These are phyloP conservation scores for Ogataea zsoltii DNA, from an alignment of 805 yeast species.

Conservation along the genomic window DNA sequence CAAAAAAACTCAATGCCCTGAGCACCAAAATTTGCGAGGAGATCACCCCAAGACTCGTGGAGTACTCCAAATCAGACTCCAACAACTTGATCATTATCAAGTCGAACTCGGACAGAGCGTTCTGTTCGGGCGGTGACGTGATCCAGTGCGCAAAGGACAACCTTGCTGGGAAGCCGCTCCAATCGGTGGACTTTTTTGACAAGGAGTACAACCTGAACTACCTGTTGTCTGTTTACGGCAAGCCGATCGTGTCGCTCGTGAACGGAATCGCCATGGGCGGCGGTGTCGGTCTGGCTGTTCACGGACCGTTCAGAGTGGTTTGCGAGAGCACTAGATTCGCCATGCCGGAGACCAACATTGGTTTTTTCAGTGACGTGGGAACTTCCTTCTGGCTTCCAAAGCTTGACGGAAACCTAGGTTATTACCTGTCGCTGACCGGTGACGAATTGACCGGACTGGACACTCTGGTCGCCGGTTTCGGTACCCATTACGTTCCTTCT, in stretches of 20 bases:
- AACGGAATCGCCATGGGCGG: conserved; percentile 98
- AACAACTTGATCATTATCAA: conserved; percentile 68
- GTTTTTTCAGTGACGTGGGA: conserved; percentile 96
- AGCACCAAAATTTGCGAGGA: conserved; percentile 71
- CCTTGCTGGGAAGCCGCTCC: conserved; percentile 42
- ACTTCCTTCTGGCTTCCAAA: conserved; percentile 86
- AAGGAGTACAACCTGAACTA: conserved; percentile 81
- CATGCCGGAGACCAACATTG: conserved; percentile 98
- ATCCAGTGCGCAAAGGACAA: conserved; percentile 71
- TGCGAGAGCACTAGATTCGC: conserved; percentile 89
- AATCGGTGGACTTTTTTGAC: conserved; percentile 68
- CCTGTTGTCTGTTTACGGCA: conserved; percentile 74
- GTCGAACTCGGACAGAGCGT: conserved; percentile 65
- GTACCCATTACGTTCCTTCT: conserved; percentile 85
- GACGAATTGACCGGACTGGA: conserved; percentile 76
- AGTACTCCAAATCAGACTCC: conserved; percentile 68
- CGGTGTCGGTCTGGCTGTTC: conserved; percentile 90
- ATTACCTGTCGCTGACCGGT: conserved; percentile 85
- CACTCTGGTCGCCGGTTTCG: conserved; percentile 79
- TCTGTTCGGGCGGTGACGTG: conserved; percentile 98
- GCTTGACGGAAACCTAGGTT: conserved; percentile 79
- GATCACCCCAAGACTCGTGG: conserved; percentile 71
- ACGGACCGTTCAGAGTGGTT: conserved; percentile 91
- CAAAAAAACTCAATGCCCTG: conserved; percentile 81
- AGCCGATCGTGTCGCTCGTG: conserved; percentile 84